Base-by-base conservation (phyloP, 2,329 filamentous ascomycete species). In the Malbranchea cinnamomea region DNA sequence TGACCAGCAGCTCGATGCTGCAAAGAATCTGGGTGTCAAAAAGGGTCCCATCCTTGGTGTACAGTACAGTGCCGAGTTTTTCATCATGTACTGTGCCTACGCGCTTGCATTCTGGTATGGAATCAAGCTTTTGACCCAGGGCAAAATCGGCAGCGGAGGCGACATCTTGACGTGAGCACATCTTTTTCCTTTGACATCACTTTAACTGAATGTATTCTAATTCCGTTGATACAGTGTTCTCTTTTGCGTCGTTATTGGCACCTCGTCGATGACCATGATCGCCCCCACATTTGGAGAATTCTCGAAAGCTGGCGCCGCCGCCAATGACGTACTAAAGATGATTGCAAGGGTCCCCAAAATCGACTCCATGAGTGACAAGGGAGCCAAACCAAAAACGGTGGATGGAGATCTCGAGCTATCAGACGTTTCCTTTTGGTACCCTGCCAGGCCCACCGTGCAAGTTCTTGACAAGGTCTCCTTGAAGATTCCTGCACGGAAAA, bases 391-490 rank as follows among this genome's bases (percentile, higher is more conserved):
- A 2, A 28, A 46, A 4, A 17, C 37, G 13, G 34, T 47, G 6
- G 36, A 44, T 5, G 52, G 53, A 14, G 37, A 41, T 30, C 45
- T 66, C 3, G 45, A 56, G 10, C 37, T 66, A 23, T 54, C 57
- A 5, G 50, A 55, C 11, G 40, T 67, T n/a, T 49, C 42, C 1
- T 63, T 65, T 34, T 44, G 53, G 2, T 67, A 67, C 37, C 62
- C 62, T 0, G 56, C 57, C 4, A 46, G 63, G 0, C 60, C 60
- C 0, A 52, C 56, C 2, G 49, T 53, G 6, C 49, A 47, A 1
- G 58, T 66, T 1, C 38, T 65, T 6, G 45, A 60, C 7, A 42
- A 57, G 21, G 56, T 66, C 17, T 54, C 49, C 2, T 45, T 66
- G 0, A 40, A 49, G 2, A 49, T 66, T 3, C 59, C 60, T 2